Percentiles rank a stretch among this genome's conserved stretches.
Evolutionary conservation across 768 basidiomycete genomes (phyloP).

Genomic region (Termitomyces sp.): DNA sequence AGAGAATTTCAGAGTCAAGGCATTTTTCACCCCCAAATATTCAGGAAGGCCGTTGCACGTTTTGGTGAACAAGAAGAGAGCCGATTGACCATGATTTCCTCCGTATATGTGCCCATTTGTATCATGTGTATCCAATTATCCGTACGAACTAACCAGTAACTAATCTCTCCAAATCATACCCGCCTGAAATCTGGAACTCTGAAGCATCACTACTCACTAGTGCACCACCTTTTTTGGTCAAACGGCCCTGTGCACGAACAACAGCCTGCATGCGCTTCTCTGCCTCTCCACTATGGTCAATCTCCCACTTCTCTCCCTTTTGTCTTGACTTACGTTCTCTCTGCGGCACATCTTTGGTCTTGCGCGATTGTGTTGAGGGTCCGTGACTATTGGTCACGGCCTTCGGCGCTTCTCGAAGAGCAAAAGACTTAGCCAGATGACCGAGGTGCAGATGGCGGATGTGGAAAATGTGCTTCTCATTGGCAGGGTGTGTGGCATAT

Average conservation of each 20-base stretch:
- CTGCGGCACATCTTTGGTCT: slow-evolving; percentile 22
- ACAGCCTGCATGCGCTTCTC: slow-evolving; percentile 85
- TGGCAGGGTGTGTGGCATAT: slow-evolving; percentile 93
- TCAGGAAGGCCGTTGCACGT: slow-evolving; percentile 7
- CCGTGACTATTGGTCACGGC: slow-evolving; percentile 34
- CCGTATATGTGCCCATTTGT: not conserved
- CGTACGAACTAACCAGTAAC: slow-evolving; percentile 28
- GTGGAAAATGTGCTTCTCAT: slow-evolving; percentile 97
- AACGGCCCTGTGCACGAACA: slow-evolving; percentile 79
- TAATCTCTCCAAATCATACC: slow-evolving; percentile 60
- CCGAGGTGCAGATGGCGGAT: slow-evolving; percentile 92
- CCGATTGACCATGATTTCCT: not conserved
- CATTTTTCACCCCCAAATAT: slow-evolving; percentile 4
- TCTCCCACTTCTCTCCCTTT: slow-evolving; percentile 35
- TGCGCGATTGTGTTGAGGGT: slow-evolving; percentile 21
- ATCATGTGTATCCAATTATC: not conserved
- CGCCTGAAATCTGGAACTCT: slow-evolving; percentile 80
- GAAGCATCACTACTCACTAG: slow-evolving; percentile 65
- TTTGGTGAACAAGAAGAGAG: not conserved
- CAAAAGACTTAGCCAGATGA: slow-evolving; percentile 91
- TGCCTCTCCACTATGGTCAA: slow-evolving; percentile 50
- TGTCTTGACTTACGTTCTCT: slow-evolving; percentile 10
- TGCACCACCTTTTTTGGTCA: slow-evolving; percentile 76
- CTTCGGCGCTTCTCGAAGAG: slow-evolving; percentile 81
- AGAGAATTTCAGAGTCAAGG: slow-evolving; percentile 11